Percentiles rank a stretch among this genome's conserved stretches.
Conservation (phyloP, 768 basidiomycete genomes). For the Xerocomellus chrysenteron region DNA sequence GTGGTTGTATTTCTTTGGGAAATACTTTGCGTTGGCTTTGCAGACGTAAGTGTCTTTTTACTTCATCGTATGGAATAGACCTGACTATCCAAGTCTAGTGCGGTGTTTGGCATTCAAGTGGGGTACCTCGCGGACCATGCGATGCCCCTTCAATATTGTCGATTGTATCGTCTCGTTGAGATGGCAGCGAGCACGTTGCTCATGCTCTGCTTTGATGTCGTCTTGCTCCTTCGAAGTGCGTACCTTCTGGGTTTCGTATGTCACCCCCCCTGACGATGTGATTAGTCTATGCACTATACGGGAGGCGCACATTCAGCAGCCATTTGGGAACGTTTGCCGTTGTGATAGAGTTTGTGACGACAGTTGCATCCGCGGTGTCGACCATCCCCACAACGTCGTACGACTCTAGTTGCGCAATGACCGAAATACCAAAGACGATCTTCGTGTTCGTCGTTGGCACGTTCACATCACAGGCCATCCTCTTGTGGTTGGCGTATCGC, state of each 20-base stretch:
- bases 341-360: conserved; percentile 9
- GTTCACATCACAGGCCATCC: conserved; percentile 11
- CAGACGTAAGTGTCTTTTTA: conserved; percentile 14
- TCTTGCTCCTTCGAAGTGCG: conserved; percentile 26
- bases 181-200: conserved; percentile 9
- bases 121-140: neutral
- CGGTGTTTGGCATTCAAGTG: conserved; percentile 3
- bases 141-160: conserved; percentile 9
- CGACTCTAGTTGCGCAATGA: conserved; percentile 16
- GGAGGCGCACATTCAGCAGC: neutral
- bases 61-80: neutral
- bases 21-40: conserved; percentile 14
- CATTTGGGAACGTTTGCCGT: conserved; percentile 4
- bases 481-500: conserved; percentile 20
- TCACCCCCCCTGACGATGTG: neutral
- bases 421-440: neutral
- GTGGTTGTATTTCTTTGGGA: conserved; percentile 29
- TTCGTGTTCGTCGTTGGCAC: conserved; percentile 8
- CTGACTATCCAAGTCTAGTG: conserved; percentile 6
- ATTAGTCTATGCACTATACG: conserved; percentile 23
- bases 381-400: conserved; percentile 10
- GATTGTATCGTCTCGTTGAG: conserved; percentile 11
- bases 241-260: neutral
- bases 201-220: conserved; percentile 15
- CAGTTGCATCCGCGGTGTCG: neutral